phyloP scores from a whole-genome alignment of 805 yeast genomes.

The Torulaspora gathmanii region DNA sequence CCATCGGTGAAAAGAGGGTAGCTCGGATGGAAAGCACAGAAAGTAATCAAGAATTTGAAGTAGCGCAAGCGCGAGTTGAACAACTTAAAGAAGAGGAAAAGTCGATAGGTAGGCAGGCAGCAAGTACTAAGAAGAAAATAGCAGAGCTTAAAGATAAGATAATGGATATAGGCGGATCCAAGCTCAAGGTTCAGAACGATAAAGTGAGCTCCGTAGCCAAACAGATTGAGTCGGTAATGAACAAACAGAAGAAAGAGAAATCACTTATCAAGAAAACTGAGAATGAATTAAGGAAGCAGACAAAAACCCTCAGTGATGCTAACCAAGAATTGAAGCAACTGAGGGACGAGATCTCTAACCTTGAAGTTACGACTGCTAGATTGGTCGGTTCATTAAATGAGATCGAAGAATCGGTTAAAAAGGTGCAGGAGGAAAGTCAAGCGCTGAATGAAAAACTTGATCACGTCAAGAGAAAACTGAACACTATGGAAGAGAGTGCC shows the following conservation, averaged over 20 bases:
- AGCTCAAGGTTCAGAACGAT: conserved; percentile 70
- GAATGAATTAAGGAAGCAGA: conserved; percentile 56
- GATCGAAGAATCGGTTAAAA: conserved; percentile 30
- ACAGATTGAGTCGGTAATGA: conserved; percentile 54
- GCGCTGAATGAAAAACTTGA: conserved; percentile 39
- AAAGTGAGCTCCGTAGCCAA: conserved; percentile 73
- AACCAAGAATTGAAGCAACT: conserved; percentile 45
- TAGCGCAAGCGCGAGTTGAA: conserved; percentile 27
- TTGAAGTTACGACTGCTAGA: conserved; percentile 31
- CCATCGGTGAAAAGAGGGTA: conserved; percentile 39
- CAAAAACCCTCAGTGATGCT: conserved; percentile 44
- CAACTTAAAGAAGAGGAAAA: conserved; percentile 38
- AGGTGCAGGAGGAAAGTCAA: conserved; percentile 41
- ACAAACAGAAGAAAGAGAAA: conserved; percentile 54
- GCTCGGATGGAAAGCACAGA: conserved; percentile 18
- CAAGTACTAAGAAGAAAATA: conserved; percentile 49
- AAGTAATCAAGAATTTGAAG: conserved; percentile 39
- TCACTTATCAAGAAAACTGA: conserved; percentile 55
- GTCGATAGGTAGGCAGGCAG: conserved; percentile 49
- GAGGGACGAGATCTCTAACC: conserved; percentile 33
- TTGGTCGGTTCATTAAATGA: conserved; percentile 37
- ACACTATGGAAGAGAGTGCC: conserved; percentile 41
- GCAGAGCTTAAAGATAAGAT: conserved; percentile 65
- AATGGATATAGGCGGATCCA: conserved; percentile 88
- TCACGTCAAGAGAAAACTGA: conserved; percentile 40